Base-by-base conservation (phyloP, 805 yeast genomes). In the Hanseniaspora hatyaiensis region DNA sequence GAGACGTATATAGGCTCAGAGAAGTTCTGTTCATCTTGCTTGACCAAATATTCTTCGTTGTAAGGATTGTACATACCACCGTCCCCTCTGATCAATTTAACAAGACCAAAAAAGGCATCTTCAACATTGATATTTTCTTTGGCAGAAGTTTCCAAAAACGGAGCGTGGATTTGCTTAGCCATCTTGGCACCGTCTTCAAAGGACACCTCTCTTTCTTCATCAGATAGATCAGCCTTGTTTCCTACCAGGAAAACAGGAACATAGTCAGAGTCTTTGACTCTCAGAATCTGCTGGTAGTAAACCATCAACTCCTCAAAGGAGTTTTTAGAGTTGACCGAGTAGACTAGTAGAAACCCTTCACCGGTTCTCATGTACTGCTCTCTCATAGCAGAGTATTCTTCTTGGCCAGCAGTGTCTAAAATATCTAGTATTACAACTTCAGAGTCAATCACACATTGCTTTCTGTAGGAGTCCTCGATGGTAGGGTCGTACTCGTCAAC, bases 401-500 rank as follows among this genome's bases (percentile, higher is more conserved):
- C 97, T 70, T 88, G 96, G 34, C 98, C 98, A 2, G 98, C 98
- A 18, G 98, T 92, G 65, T 92, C 98, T 59, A 92, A 74, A 34
- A 92, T 87, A 63, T 92, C 98, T 53, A 82, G 66, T 20, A 83
- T 71, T 1, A 84, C 79, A 31, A 78, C 82, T 60, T 80, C 84
- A 51, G 76, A 77, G 61, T 88, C 95, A 33, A 92, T 78, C 23
- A 75, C 78, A 58, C 92, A 82, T 58, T 83, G 89, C 61, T 92
- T 92, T 55, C 96, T 74, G 64, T 82, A 83, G 0, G 88, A 80
- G 59, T 82, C 92, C 66, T 92, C 98, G 59, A 92, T 92, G 9
- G 98, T 92, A 8, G 98, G 98, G 66, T 92, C 98, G 59, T 92
- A 92, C 63, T 92, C 98, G 63, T 88, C 96, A 28, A 89, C 95